A percentile compares a stretch with the other conserved stretches of the same genome.
Evolutionary conservation across 1,284 basidiomycete species (phyloP).

Genomic region (Ustilago loliicola): DNA sequence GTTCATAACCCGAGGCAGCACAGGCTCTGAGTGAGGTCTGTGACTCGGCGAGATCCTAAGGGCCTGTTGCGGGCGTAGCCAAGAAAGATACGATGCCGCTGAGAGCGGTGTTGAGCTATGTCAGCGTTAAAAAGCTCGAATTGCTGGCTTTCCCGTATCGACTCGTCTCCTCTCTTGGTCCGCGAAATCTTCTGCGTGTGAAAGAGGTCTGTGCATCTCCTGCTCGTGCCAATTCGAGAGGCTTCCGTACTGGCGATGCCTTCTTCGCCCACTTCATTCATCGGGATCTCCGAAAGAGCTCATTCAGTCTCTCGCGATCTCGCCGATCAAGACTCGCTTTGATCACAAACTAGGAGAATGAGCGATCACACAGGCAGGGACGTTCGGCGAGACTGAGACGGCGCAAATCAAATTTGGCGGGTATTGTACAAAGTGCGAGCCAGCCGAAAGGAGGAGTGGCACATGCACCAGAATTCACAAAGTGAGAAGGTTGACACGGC

Average conservation of each 20-base stretch:
- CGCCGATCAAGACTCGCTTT: not conserved
- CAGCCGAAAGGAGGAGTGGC: not conserved
- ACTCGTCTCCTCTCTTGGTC: not conserved
- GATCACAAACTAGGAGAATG: not conserved
- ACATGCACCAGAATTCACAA: constrained; percentile 27
- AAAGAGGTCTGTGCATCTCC: constrained; percentile 25
- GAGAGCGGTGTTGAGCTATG: not conserved
- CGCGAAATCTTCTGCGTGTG: not conserved
- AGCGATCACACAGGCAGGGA: constrained; percentile 1
- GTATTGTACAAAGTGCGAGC: constrained; percentile 50
- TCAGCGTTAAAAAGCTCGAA: not conserved
- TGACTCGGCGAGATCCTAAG: too few species aligned
- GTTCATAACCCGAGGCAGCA: not conserved
- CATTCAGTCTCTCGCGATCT: not conserved
- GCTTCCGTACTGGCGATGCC: not conserved
- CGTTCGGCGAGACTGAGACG: constrained; percentile 9
- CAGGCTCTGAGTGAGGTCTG: too few species aligned
- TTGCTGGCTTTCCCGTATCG: not conserved
- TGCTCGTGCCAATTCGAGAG: not conserved
- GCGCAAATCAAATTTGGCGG: constrained; percentile 22
- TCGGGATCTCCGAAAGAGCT: constrained; percentile 1
- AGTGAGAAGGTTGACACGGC: constrained; percentile 18
- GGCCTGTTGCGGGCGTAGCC: not conserved
- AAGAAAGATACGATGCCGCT: not conserved
- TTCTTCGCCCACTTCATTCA: not conserved